Evolutionary conservation across 345 rosid species (phyloP).

Genomic region (Limnanthes douglasii): DNA sequence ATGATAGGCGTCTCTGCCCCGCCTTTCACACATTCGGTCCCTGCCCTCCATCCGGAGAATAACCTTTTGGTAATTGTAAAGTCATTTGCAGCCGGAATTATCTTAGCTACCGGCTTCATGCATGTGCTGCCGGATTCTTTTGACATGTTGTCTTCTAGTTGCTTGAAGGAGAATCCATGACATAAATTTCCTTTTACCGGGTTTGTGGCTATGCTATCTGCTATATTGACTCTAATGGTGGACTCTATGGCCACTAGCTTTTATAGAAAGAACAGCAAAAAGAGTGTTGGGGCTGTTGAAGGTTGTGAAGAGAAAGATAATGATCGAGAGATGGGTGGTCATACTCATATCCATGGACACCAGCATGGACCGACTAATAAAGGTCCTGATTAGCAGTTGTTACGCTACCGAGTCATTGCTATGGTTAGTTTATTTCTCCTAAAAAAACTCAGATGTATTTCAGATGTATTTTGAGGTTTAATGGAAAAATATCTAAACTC

Average conservation of each 20-base stretch:
- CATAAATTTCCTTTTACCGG: constrained; percentile 70
- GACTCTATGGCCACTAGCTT: constrained; percentile 54
- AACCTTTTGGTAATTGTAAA: constrained; percentile 39
- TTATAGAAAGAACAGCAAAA: constrained; percentile 16
- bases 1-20: constrained; percentile 52
- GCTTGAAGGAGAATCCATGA: constrained; percentile 62
- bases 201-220: constrained; percentile 74
- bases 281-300: neutral
- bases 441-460: neutral
- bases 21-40: constrained; percentile 30
- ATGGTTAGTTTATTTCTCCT: constrained; percentile 23
- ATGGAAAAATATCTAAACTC: neutral
- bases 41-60: constrained; percentile 44
- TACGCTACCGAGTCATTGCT: constrained; percentile 50
- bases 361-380: neutral
- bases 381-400: constrained; percentile 16
- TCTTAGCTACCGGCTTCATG: constrained; percentile 77
- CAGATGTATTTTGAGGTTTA: neutral
- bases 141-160: constrained; percentile 40
- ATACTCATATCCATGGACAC: constrained; percentile 20
- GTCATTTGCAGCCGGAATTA: constrained; percentile 64
- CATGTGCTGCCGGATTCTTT: constrained; percentile 84
- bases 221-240: constrained; percentile 35
- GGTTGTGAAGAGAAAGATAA: neutral
- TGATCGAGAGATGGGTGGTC: constrained; percentile 15